Evolutionary conservation across 192 early-diverging fungal species (phyloP).

Genomic region (Coemansia sp.): DNA sequence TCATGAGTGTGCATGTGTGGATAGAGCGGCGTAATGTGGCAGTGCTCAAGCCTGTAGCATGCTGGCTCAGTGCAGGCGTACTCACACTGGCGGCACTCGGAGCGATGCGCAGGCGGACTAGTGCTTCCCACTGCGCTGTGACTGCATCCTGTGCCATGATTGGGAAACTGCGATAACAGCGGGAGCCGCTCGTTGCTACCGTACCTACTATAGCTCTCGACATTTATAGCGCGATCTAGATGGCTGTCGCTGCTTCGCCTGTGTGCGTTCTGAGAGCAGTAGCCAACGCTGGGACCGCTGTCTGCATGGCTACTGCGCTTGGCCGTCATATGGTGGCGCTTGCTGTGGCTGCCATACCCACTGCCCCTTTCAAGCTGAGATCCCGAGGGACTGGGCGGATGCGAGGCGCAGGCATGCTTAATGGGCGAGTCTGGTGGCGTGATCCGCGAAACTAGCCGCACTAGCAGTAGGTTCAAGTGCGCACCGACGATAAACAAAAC

Average conservation of each 20-base stretch:
- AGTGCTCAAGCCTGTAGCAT: constrained; percentile 46
- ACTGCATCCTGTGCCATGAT: neutral
- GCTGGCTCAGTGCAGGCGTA: constrained; percentile 38
- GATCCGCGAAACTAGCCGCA: constrained; percentile 25
- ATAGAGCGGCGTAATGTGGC: constrained; percentile 49
- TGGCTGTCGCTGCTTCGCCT: constrained; percentile 9
- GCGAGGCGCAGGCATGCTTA: constrained; percentile 45
- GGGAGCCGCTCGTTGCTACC: constrained; percentile 22
- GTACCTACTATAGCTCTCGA: neutral
- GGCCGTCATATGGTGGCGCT: neutral
- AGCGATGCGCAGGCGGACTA: neutral
- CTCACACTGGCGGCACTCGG: constrained; percentile 29
- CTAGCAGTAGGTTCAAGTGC: constrained; percentile 36
- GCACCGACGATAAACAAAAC: constrained; percentile 39
- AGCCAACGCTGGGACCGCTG: neutral
- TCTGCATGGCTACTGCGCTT: neutral
- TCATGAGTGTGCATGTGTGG: constrained; percentile 38
- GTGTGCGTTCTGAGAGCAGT: constrained; percentile 4
- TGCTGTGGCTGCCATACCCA: neutral
- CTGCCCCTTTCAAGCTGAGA: constrained; percentile 5
- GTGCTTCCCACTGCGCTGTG: neutral
- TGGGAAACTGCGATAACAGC: constrained; percentile 11
- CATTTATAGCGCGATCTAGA: neutral
- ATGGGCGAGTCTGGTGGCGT: constrained; percentile 47
- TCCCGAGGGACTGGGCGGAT: constrained; percentile 31